Evolutionary conservation across 2,329 filamentous ascomycete genomes (phyloP).

Genomic region (Pseudocercospora vitis): DNA sequence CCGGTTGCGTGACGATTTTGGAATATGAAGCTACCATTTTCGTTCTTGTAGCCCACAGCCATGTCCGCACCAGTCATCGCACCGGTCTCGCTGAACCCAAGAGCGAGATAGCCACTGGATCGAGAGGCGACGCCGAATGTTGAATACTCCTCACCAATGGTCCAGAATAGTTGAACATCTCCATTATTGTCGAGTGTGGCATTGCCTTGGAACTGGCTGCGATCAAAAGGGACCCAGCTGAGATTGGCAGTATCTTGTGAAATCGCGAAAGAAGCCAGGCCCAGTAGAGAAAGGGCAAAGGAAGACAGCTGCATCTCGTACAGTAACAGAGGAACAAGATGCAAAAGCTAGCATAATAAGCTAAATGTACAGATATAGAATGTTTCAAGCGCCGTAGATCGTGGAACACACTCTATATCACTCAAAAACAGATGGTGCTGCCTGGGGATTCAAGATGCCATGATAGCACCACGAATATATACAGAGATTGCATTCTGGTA

Average conservation of each 20-base stretch:
- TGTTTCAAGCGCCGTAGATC: background rate
- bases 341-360: background rate
- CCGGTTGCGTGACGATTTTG: constrained; percentile 24
- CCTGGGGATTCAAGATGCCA: background rate
- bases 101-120: constrained; percentile 25
- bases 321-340: background rate
- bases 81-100: constrained; percentile 26
- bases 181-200: constrained; percentile 20
- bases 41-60: constrained; percentile 20
- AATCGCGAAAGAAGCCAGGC: background rate
- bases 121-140: constrained; percentile 24
- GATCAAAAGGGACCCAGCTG: constrained; percentile 24
- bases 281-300: background rate
- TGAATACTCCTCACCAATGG: constrained; percentile 23
- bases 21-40: constrained; percentile 19
- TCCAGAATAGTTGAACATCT: constrained; percentile 26
- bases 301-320: background rate
- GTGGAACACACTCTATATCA: background rate
- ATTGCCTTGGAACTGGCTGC: constrained; percentile 18
- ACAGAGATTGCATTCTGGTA: background rate
- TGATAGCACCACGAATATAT: background rate
- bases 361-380: too few relatives aligned
- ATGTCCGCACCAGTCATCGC: constrained; percentile 28
- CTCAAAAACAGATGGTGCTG: background rate
- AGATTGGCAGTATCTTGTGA: constrained; percentile 14